These are phyloP conservation scores for Talaromyces sp. DNA, from an alignment of 2,329 filamentous ascomycete genomes.

Conservation along the genomic window DNA sequence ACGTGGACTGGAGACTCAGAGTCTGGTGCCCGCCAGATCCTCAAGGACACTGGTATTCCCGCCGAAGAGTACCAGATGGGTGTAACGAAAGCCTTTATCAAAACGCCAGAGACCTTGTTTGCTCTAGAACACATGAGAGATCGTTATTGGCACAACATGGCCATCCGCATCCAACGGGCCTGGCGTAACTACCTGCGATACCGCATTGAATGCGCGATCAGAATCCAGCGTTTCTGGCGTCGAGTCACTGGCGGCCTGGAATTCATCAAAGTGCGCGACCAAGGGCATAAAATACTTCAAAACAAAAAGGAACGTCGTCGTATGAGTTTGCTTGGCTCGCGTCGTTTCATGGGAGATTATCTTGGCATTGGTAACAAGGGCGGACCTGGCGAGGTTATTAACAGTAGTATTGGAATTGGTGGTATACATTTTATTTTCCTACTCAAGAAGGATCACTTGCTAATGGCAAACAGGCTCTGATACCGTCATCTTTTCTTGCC, in stretches of 20 bases:
- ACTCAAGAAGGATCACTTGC: neutral
- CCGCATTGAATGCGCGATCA: constrained; percentile 82
- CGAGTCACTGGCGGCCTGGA: constrained; percentile 88
- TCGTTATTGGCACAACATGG: constrained; percentile 99
- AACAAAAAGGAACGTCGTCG: constrained; percentile 86
- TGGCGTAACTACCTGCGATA: constrained; percentile 96
- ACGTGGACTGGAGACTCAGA: constrained; percentile 89
- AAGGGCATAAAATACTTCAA: constrained; percentile 75
- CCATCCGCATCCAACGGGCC: constrained; percentile 90
- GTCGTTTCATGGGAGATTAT: constrained; percentile 92
- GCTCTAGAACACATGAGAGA: constrained; percentile 97
- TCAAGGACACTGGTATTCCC: constrained; percentile 94
- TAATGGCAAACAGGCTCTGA: constrained; percentile 47
- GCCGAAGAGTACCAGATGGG: constrained; percentile 96
- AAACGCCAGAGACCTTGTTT: constrained; percentile 94
- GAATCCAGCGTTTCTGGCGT: constrained; percentile 93
- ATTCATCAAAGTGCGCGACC: constrained; percentile 79
- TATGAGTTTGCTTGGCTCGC: constrained; percentile 85
- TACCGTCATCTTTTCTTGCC: constrained; percentile 79
- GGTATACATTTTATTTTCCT: constrained; percentile 40
- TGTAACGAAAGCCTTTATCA: constrained; percentile 95
- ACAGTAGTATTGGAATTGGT: constrained; percentile 65
- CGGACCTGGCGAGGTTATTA: constrained; percentile 76
- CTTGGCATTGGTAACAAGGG: constrained; percentile 76
- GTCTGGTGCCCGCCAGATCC: constrained; percentile 82